Percentiles rank a stretch among this genome's conserved stretches.
phyloP scores from a whole-genome alignment of 2,329 filamentous ascomycete species.

The Colletotrichum tofieldiae region DNA sequence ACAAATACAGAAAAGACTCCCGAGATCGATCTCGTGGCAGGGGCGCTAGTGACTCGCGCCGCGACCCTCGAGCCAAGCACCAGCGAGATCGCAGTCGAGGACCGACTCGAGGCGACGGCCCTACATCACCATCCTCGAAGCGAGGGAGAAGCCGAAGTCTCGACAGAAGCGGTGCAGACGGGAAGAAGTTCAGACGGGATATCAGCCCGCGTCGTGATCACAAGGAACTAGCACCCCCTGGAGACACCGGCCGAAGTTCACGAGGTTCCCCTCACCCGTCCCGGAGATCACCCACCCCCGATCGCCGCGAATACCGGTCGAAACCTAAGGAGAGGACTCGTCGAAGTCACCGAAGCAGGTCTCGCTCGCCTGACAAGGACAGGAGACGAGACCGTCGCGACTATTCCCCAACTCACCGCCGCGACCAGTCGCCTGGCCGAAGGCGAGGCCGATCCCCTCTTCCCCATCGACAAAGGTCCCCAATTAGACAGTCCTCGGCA shows the following conservation, averaged over 20 bases:
- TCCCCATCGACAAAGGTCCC: slow-evolving; percentile 27
- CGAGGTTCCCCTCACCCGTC: slow-evolving; percentile 31
- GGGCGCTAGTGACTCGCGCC: slow-evolving; percentile 35
- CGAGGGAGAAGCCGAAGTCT: slow-evolving; percentile 41
- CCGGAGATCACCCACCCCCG: slow-evolving; percentile 31
- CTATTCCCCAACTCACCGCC: slow-evolving; percentile 28
- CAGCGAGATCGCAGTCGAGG: slow-evolving; percentile 38
- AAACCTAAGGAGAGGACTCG: slow-evolving; percentile 33
- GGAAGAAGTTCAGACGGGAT: slow-evolving; percentile 37
- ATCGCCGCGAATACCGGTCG: slow-evolving; percentile 30
- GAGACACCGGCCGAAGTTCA: slow-evolving; percentile 16
- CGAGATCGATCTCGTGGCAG: slow-evolving; percentile 39
- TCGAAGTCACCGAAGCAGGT: slow-evolving; percentile 39
- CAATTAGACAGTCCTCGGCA: slow-evolving; percentile 25
- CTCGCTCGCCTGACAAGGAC: slow-evolving; percentile 38
- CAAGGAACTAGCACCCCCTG: slow-evolving; percentile 22
- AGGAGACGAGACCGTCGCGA: slow-evolving; percentile 28
- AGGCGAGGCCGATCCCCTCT: slow-evolving; percentile 37
- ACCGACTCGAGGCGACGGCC: slow-evolving; percentile 32
- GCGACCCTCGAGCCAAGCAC: slow-evolving; percentile 36
- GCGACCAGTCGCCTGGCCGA: slow-evolving; percentile 30
- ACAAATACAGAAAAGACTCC: slow-evolving; percentile 27
- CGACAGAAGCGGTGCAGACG: slow-evolving; percentile 7
- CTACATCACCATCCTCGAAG: slow-evolving; percentile 36
- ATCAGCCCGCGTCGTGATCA: slow-evolving; percentile 38